Evolutionary conservation across 306 rosid species (phyloP).

Genomic region (Urtica urens): DNA sequence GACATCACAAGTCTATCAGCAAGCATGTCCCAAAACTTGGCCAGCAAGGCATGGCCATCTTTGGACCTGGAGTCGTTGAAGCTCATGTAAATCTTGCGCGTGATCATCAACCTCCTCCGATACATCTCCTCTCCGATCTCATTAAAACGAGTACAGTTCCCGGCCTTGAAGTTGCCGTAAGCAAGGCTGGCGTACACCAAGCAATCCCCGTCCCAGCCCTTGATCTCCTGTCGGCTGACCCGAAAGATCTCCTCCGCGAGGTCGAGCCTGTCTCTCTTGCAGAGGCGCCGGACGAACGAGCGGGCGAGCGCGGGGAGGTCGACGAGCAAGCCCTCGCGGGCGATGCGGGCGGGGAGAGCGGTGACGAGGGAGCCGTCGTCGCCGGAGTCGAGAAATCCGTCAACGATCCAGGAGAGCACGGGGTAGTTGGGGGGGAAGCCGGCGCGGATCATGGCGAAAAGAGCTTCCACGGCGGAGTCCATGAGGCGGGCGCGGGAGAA

Average conservation of each 20-base stretch:
- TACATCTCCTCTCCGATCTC: conserved; percentile 54
- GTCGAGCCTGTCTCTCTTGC: conserved; percentile 48
- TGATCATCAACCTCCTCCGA: conserved; percentile 55
- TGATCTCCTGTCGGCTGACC: conserved; percentile 44
- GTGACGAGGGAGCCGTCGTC: conserved; percentile 44
- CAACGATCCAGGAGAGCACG: conserved; percentile 69
- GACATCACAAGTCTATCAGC: conserved; percentile 62
- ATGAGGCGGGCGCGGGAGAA: conserved; percentile 51
- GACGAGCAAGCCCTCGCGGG: conserved; percentile 39
- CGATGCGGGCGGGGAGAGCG: conserved; percentile 51
- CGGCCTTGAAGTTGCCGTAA: conserved; percentile 57
- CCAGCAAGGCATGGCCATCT: conserved; percentile 30
- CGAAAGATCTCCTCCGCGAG: conserved; percentile 45
- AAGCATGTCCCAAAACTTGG: conserved; percentile 56
- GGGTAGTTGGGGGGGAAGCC: conserved; percentile 59
- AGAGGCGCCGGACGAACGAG: conserved; percentile 68
- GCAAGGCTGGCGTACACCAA: conserved; percentile 59
- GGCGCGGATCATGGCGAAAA: conserved; percentile 56
- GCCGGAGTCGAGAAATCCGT: conserved; percentile 46
- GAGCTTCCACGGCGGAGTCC: conserved; percentile 43
- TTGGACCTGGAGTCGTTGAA: conserved; percentile 33
- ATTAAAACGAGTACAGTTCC: conserved; percentile 35
- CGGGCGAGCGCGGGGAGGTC: conserved; percentile 65
- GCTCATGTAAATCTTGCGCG: conserved; percentile 47
- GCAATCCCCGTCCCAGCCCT: conserved; percentile 52